Evolutionary conservation across 1,284 basidiomycete species (phyloP).

Genomic region (Neotropicomus parvogracilis): DNA sequence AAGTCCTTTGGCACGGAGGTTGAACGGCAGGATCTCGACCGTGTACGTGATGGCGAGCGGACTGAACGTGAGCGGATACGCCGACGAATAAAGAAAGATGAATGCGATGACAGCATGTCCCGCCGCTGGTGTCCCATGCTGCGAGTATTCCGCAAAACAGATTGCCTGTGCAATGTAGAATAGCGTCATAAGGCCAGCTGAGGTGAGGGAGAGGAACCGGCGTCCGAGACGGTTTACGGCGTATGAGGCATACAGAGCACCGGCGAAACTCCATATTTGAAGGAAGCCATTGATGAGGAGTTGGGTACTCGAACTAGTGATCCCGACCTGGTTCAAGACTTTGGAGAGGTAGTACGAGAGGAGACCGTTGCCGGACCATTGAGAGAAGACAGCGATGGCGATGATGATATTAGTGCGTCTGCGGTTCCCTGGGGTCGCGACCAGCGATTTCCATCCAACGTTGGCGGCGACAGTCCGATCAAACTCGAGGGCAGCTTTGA

Average conservation of each 20-base stretch:
- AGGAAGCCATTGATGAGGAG: conserved; percentile 71
- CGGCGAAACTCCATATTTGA: conserved; percentile 69
- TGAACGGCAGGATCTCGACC: conserved; percentile 71
- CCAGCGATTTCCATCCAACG: conserved; percentile 60
- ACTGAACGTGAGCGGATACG: conserved; percentile 69
- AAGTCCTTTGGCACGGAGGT: conserved; percentile 76
- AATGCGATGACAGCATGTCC: conserved; percentile 71
- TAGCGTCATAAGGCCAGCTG: conserved; percentile 62
- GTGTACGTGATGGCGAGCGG: conserved; percentile 74
- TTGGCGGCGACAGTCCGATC: conserved; percentile 55
- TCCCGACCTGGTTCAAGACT: conserved; percentile 69
- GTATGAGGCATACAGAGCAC: conserved; percentile 58
- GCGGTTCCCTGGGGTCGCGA: conserved; percentile 62
- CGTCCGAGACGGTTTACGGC: conserved; percentile 60
- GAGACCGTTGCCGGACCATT: conserved; percentile 75
- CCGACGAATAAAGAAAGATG: conserved; percentile 71
- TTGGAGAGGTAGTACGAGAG: conserved; percentile 74
- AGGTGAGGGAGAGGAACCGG: conserved; percentile 60
- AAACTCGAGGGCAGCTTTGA: conserved; percentile 68
- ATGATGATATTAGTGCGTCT: conserved; percentile 68
- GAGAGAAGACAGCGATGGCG: conserved; percentile 68
- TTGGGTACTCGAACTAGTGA: conserved; percentile 56
- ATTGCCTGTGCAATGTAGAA: conserved; percentile 72
- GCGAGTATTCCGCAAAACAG: conserved; percentile 60
- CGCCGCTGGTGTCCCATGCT: conserved; percentile 41